These are phyloP conservation scores for Notholithocarpus densiflorus DNA, from an alignment of 306 rosid genomes.

Conservation along the genomic window DNA sequence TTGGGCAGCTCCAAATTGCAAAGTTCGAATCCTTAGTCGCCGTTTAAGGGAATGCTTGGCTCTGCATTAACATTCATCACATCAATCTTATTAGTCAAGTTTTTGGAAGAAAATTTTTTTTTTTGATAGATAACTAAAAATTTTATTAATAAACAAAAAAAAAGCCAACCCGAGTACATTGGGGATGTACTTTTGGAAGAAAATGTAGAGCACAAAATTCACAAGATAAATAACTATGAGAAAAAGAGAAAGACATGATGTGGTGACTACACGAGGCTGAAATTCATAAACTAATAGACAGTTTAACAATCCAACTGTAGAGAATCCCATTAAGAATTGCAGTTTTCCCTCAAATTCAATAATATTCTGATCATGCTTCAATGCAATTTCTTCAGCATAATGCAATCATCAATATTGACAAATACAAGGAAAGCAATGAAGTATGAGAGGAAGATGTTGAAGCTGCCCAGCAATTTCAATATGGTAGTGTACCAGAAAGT, in stretches of 20 bases:
- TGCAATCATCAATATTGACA: background rate
- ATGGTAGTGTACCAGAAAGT: background rate
- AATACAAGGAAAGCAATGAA: background rate
- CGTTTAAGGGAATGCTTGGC: conserved; percentile 73
- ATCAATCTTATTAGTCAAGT: conserved; percentile 13
- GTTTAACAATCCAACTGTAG: conserved; percentile 6
- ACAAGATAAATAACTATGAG: conserved; percentile 7
- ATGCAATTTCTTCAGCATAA: background rate
- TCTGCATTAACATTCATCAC: conserved; percentile 45
- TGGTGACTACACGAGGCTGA: background rate
- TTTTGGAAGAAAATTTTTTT: no score
- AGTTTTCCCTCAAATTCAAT: background rate
- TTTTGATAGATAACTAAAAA: no score
- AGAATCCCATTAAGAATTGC: background rate
- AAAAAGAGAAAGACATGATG: conserved; percentile 3
- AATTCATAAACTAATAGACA: background rate
- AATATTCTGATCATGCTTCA: background rate
- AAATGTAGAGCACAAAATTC: conserved; percentile 9
- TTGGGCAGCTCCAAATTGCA: conserved; percentile 78
- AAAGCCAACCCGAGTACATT: no score
- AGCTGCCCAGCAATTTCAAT: background rate
- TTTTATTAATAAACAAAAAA: no score
- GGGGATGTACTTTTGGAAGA: no score
- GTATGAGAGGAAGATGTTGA: background rate
- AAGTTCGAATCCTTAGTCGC: conserved; percentile 76